Base-by-base conservation (phyloP, 2,329 filamentous ascomycete species). In the Coniochaeta sp. region DNA sequence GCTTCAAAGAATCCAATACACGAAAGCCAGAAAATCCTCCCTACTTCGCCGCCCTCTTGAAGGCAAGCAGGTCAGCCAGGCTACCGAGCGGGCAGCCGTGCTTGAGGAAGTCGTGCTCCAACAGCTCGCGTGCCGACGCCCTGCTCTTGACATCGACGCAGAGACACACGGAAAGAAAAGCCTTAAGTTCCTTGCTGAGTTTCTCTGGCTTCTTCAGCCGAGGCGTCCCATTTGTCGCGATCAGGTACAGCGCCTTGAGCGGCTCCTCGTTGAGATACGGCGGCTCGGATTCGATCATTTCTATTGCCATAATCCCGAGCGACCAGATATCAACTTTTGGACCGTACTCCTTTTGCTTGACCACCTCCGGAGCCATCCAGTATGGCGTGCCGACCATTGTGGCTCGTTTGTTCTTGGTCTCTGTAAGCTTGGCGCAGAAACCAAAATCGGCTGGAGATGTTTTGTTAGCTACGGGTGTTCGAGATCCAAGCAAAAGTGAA, bases 321-420 rank as follows among this genome's bases (percentile, higher is more conserved):
- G 93, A 97, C 95, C 95, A 99, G 71, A 98, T 96, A 72, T 99
- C 95, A 64, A 98, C 95, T 81, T 98, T 98, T 71, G 90, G 90
- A 42, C 93, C 95, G 70, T 99, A 99, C 75, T 97, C 93, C 79
- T 98, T 98, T 74, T 98, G 95, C 79, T 98, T 98, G 72, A 99
- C 95, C 52, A 99, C 95, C 75, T 99, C 95, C 40, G 95, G 95
- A 9, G 95, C 95, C 95, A 99, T 99, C 95, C 95, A 99, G 81
- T 98, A 99, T 17, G 95, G 95, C 36, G 95, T 99, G 65, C 95
- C 95, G 59, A 99, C 95, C 95, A 99, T 98, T 61, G 95, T 99
- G 50, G 93, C 93, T 74, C 95, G 93, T 82, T 99, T 98, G 68
- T 86, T 95, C 77, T 96, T 96, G 65, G 92, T 89, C 73, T 98